Percentiles rank a stretch among this genome's conserved stretches.
Evolutionary conservation across 2,329 filamentous ascomycete genomes (phyloP).

Genomic region (Aureobasidium sp.): DNA sequence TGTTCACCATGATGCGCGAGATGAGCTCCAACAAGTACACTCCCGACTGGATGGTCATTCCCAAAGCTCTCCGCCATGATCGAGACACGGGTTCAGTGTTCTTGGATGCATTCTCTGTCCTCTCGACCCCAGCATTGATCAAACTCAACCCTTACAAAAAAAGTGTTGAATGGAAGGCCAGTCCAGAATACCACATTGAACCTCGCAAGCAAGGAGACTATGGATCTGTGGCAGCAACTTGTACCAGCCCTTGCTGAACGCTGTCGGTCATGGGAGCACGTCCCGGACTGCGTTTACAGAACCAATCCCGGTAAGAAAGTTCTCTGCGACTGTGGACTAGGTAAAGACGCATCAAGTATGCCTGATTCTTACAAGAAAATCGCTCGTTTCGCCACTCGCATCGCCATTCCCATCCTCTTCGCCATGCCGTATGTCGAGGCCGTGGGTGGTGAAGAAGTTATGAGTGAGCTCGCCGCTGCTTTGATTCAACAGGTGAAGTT

Average conservation of each 20-base stretch:
- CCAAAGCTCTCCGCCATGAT: constrained; percentile 27
- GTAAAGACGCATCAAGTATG: constrained; percentile 14
- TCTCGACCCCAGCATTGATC: constrained; percentile 19
- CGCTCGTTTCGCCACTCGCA: constrained; percentile 1
- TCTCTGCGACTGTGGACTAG: constrained; percentile 30
- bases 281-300: constrained; percentile 26
- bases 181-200: not conserved
- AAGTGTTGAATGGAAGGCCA: not conserved
- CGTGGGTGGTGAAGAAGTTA: not conserved
- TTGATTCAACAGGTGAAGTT: not conserved
- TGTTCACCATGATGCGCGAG: not conserved
- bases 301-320: not conserved
- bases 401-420: constrained; percentile 4
- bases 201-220: constrained; percentile 18
- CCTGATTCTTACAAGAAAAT: not conserved
- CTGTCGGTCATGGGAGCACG: constrained; percentile 33
- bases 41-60: constrained; percentile 17
- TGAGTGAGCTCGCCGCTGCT: not conserved
- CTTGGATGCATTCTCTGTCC: constrained; percentile 29
- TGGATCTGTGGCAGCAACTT: constrained; percentile 26
- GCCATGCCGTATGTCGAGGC: constrained; percentile 9
- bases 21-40: not conserved
- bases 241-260: constrained; percentile 30
- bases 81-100: constrained; percentile 24
- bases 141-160: not conserved